These are phyloP conservation scores for Lodderomyces orthopsilosis DNA, from an alignment of 1,139 yeast genomes.

Conservation along the genomic window DNA sequence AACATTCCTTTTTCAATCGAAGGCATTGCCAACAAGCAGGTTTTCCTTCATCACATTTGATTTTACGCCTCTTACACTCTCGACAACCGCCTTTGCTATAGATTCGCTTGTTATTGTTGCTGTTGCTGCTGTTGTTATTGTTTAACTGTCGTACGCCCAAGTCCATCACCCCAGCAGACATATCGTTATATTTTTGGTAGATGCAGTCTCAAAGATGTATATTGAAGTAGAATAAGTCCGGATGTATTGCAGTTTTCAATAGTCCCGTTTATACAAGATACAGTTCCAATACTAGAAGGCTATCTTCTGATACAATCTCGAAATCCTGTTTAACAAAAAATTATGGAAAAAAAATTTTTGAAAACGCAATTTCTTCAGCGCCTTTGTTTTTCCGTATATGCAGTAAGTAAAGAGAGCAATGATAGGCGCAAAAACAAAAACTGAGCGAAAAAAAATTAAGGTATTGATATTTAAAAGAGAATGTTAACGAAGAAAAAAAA, in stretches of 20 bases:
- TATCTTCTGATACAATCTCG: background rate
- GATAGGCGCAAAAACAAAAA: slow-evolving; percentile 1
- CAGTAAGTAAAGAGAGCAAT: background rate
- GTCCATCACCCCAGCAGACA: slow-evolving; percentile 10
- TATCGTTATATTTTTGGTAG: background rate
- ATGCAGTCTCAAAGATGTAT: background rate
- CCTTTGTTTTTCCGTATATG: slow-evolving; percentile 2
- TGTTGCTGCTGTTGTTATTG: slow-evolving; percentile 3
- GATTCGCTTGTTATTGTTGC: slow-evolving; percentile 13
- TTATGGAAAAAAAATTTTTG: background rate
- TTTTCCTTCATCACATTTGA: slow-evolving; percentile 58
- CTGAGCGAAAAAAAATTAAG: background rate
- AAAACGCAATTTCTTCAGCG: slow-evolving; percentile 1
- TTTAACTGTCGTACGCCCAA: slow-evolving; percentile 6
- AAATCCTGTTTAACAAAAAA: background rate
- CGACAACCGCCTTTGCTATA: slow-evolving; percentile 40
- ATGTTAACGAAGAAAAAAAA: no score
- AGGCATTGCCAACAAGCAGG: slow-evolving; percentile 53
- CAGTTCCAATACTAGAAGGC: no score
- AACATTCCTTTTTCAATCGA: slow-evolving; percentile 31
- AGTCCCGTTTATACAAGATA: background rate
- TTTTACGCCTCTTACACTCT: slow-evolving; percentile 42
- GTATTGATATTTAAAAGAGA: no score
- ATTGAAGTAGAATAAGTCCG: no score
- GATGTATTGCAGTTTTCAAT: background rate